Evolutionary conservation across 805 yeast genomes (phyloP), one percentile per base, ranked within the genome.

Genomic region (Ogataea paraovalis): DNA sequence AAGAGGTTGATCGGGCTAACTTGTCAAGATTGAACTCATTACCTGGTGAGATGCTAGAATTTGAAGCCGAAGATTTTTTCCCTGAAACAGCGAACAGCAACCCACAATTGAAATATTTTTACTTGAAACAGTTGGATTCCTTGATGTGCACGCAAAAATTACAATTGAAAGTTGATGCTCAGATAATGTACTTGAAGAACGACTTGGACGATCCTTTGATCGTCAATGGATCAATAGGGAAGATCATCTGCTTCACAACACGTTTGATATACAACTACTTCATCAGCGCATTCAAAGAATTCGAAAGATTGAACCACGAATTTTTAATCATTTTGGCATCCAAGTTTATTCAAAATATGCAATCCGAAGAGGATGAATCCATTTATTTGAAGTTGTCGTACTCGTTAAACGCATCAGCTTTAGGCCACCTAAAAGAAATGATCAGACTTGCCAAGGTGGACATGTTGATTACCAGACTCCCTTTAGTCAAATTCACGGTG

Each of bases 211-310:
- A 87, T 53, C 85, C 80, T 9, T 68, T 73, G 2, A 70, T 94
- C 34, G 98, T 94, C 37, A 94, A 94, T 67, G 99, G 99, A 2
- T 80, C 97, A 0, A 71, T 92, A 34, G 99, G 99, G 0, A 79
- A 74, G 34, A 84, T 94, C 1, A 55, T 80, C 7, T 81, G 76
- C 16, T 83, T 85, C 53, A 66, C 76, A 42, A 49, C 53, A 55
- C 60, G 60, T 30, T 49, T 30, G 45, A 55, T 54, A 52, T 75
- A 49, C 59, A 51, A 43, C 32, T 49, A 41, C 51, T 62, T 52
- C 37, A 45, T 32, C 58, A 59, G 42, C 48, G 51, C 10, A 45
- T 59, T 46, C 47, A 66, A 51, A 27, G 67, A 62, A n/a, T 54
- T 52, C 32, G 62, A 58, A 33, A 36, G 55, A n/a, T 10, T 42